A percentile compares a stretch with the other conserved stretches of the same genome.
Evolutionary conservation across 2,329 filamentous ascomycete species (phyloP).

Genomic region (Neofusicoccum parvum): DNA sequence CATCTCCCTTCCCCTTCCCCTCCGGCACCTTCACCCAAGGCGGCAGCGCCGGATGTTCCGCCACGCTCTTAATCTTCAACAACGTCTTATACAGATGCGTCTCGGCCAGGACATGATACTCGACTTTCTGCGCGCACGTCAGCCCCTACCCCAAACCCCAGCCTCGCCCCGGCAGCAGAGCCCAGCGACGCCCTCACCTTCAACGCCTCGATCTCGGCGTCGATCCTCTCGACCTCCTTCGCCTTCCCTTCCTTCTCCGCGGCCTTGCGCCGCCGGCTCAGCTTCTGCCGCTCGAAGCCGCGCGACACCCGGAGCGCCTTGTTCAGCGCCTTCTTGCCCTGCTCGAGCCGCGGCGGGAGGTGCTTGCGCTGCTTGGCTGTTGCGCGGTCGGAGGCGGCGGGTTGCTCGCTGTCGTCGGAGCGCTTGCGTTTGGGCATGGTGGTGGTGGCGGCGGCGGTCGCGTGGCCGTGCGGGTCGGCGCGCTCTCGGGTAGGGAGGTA

Average conservation of each 20-base stretch:
- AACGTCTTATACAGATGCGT: constrained; percentile 60
- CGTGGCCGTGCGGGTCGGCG: not conserved
- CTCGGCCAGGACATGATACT: constrained; percentile 53
- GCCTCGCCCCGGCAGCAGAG: no score
- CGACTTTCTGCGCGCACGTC: constrained; percentile 46
- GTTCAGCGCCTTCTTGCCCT: constrained; percentile 62
- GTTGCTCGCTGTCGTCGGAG: constrained; percentile 14
- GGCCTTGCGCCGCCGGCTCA: constrained; percentile 62
- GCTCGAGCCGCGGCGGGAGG: constrained; percentile 48
- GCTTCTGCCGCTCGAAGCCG: constrained; percentile 76
- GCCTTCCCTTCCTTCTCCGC: constrained; percentile 50
- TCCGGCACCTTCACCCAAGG: constrained; percentile 40
- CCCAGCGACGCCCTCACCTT: constrained; percentile 40
- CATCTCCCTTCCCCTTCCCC: constrained; percentile 41
- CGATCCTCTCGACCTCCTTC: constrained; percentile 58
- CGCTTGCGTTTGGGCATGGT: constrained; percentile 41
- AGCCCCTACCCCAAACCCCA: constrained; percentile 30
- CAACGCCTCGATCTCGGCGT: constrained; percentile 62
- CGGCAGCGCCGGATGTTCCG: constrained; percentile 52
- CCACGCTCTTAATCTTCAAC: constrained; percentile 59
- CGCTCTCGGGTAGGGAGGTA: not conserved
- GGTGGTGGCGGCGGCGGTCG: not conserved
- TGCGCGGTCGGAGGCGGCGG: constrained; percentile 18
- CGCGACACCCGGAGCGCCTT: constrained; percentile 72
- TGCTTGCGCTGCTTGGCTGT: constrained; percentile 1